A percentile compares a stretch with the other conserved stretches of the same genome.
phyloP scores from a whole-genome alignment of 371 early-diverging fungal genomes.

The Circinella umbellata region DNA sequence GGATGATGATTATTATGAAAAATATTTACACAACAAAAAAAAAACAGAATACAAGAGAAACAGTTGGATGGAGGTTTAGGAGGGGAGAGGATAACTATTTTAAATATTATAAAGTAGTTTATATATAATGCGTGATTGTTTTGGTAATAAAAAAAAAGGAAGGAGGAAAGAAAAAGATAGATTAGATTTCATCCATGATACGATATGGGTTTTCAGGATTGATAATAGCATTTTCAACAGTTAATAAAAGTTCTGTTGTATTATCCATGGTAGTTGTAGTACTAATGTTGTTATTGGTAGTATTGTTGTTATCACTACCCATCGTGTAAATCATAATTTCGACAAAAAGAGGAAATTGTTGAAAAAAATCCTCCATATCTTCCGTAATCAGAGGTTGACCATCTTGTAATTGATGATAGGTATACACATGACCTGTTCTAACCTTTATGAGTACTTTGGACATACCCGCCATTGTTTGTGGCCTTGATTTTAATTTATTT shows the following conservation, averaged over 20 bases:
- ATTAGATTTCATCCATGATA: conserved; percentile 32
- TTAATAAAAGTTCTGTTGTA: conserved; percentile 17
- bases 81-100: not conserved
- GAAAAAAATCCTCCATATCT: conserved; percentile 42
- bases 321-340: conserved; percentile 30
- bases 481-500: conserved; percentile 21
- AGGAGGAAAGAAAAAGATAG: not conserved
- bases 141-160: not conserved
- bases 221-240: conserved; percentile 27
- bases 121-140: too few species aligned
- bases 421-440: conserved; percentile 36
- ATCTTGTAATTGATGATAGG: conserved; percentile 31
- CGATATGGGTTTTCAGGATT: conserved; percentile 24
- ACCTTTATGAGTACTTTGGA: conserved; percentile 27
- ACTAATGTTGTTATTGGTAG: not conserved
- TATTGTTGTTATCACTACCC: conserved; percentile 4
- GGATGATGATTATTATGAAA: not conserved
- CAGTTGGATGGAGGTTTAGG: not conserved
- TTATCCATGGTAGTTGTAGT: not conserved
- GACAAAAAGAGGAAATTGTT: conserved; percentile 41
- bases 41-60: not conserved
- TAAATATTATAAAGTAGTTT: not conserved
- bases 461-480: conserved; percentile 17
- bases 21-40: conserved; percentile 1
- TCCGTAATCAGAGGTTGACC: conserved; percentile 33